A percentile compares a stretch with the other conserved stretches of the same genome.
These are phyloP conservation scores for Plantago ovata DNA, from an alignment of 257 asterid species.

Conservation along the genomic window DNA sequence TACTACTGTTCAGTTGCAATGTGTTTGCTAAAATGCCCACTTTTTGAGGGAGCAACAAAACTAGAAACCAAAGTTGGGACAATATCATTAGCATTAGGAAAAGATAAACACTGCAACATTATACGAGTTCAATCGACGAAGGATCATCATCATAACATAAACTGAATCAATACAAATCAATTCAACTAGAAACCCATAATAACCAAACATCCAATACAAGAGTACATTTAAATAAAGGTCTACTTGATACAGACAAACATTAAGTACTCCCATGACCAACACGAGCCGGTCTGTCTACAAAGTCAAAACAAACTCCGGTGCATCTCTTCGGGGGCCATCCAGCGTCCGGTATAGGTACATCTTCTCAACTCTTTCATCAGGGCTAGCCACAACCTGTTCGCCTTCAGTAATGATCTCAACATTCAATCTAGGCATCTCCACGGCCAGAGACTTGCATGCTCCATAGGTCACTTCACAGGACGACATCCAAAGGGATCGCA, in stretches of 20 bases:
- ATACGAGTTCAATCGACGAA: too few relatives aligned
- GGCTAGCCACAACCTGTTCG: conserved; percentile 33
- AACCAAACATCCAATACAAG: neutral
- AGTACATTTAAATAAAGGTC: conserved; percentile 18
- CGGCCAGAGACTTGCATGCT: conserved; percentile 73
- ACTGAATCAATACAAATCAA: conserved; percentile 6
- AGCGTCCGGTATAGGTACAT: conserved; percentile 76
- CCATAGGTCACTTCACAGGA: conserved; percentile 77
- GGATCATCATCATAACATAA: too few relatives aligned
- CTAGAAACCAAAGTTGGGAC: too few relatives aligned
- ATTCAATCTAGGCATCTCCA: conserved; percentile 72
- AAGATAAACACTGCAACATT: too few relatives aligned
- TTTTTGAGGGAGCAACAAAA: too few relatives aligned
- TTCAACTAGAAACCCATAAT: conserved; percentile 22
- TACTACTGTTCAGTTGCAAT: too few relatives aligned
- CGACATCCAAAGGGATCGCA: conserved; percentile 99
- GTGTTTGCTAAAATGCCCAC: too few relatives aligned
- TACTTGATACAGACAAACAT: neutral
- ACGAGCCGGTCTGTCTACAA: conserved; percentile 34
- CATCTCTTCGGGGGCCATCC: conserved; percentile 70
- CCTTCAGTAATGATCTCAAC: conserved; percentile 68
- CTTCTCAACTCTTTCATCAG: conserved; percentile 59
- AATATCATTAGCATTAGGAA: too few relatives aligned
- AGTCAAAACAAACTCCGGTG: conserved; percentile 68
- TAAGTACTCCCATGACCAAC: neutral